Base-by-base conservation (phyloP, 2,329 filamentous ascomycete species). In the Ophiostoma sp. region DNA sequence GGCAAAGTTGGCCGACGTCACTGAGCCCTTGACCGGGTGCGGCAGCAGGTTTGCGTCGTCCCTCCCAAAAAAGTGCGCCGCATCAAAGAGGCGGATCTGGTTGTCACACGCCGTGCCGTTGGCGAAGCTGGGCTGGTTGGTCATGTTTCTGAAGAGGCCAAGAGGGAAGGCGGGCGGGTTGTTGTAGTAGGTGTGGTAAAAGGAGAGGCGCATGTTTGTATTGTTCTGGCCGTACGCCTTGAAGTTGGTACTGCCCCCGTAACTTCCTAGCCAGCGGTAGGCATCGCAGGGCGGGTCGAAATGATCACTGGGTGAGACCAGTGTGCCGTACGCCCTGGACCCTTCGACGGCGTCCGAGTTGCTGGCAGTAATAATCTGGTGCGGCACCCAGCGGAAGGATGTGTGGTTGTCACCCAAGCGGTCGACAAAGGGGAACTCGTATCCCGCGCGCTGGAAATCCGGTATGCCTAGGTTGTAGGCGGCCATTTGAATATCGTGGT, bases 371-470 rank as follows among this genome's bases (percentile, higher is more conserved):
- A 89, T 84, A 73, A 88, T 79, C 71, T 87, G 82, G 2, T 82
- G 82, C 0, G 83, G 83, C 0, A 82, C 82, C 82, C 85, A 88
- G 52, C 84, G 84, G 80, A 88, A 89, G 2, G 83, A 84, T 0
- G 85, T 85, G 74, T 82, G 80, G 45, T 84, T 84, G 78, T 88
- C 86, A 69, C 82, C 81, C 2, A 87, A 80, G 6, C 87, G 77
- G 77, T 88, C 87, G 50, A 89, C 74, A 77, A 89, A 89, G 0
- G 87, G 87, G 73, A 88, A 89, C 75, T 86, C 84, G 74, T 87
- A 83, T 9, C 84, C 83, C 22, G 84, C 80, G 50, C 84, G 85
- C 31, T 83, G 82, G 69, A 88, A 88, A 77, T 87, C 86, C 0
- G 83, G 79, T 7, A 86, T 79, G 2, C 80, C 80, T 69, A 84